Percentiles rank a stretch among this genome's conserved stretches.
Evolutionary conservation across 2,329 filamentous ascomycete genomes (phyloP).

Genomic region (Hypoxylon sp.): DNA sequence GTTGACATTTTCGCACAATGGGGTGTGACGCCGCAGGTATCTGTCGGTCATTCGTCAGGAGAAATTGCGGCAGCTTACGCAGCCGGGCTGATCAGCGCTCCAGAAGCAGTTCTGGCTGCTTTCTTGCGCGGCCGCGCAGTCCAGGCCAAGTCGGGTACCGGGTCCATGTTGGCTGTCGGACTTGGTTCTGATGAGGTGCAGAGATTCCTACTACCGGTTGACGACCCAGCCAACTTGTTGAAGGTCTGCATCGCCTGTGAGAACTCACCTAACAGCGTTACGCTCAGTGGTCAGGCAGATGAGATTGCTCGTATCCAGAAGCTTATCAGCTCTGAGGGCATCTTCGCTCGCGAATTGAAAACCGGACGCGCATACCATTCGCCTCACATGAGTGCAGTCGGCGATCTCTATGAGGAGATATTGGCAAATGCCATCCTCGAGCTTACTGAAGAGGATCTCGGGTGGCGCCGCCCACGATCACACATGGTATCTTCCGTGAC

Average conservation of each 20-base stretch:
- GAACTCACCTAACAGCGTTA: conserved; percentile 61
- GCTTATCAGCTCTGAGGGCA: conserved; percentile 58
- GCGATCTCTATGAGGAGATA: not conserved
- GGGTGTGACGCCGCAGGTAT: conserved; percentile 54
- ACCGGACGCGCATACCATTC: not conserved
- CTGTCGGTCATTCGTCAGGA: conserved; percentile 58
- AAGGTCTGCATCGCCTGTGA: conserved; percentile 57
- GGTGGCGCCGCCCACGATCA: not conserved
- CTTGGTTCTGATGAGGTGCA: not conserved
- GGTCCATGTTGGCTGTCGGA: not conserved
- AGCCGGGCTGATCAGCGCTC: conserved; percentile 44
- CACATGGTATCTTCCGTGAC: conserved; percentile 35
- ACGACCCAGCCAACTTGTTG: not conserved
- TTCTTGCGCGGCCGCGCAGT: conserved; percentile 1
- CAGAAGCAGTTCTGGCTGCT: not conserved
- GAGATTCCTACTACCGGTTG: not conserved
- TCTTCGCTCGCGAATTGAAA: conserved; percentile 61
- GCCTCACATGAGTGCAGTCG: not conserved
- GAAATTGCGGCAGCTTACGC: conserved; percentile 63
- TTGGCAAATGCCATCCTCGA: not conserved
- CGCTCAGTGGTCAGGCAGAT: conserved; percentile 64
- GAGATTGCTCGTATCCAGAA: conserved; percentile 54
- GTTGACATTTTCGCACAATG: conserved; percentile 53
- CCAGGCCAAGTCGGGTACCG: not conserved
- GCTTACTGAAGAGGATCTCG: not conserved